phyloP scores from a whole-genome alignment of 164 flowering plant genomes.

The Nymphaea colorata region DNA sequence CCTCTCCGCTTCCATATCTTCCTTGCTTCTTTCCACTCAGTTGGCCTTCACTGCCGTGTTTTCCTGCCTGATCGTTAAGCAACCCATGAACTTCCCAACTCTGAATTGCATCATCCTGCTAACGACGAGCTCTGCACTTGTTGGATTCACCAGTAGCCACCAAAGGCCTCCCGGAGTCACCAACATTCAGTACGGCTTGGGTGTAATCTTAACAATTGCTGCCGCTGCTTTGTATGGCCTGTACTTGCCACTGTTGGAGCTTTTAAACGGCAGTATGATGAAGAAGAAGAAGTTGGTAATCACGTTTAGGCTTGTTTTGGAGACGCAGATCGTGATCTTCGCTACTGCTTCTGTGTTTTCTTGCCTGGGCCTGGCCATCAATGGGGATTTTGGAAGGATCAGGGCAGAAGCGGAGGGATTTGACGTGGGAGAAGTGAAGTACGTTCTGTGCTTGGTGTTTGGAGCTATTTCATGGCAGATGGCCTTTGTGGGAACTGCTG shows the following conservation, averaged over 20 bases:
- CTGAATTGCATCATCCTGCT: constrained; percentile 59
- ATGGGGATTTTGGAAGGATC: not conserved
- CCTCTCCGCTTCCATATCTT: constrained; percentile 58
- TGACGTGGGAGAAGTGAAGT: constrained; percentile 4
- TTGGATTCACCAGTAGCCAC: constrained; percentile 36
- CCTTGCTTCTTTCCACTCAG: constrained; percentile 57
- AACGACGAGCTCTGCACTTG: constrained; percentile 37
- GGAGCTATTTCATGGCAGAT: constrained; percentile 56
- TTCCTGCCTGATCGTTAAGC: constrained; percentile 52
- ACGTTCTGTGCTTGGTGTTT: constrained; percentile 29
- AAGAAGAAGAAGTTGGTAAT: not conserved
- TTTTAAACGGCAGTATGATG: constrained; percentile 12
- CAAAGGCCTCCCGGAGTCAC: constrained; percentile 31
- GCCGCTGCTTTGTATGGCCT: constrained; percentile 61
- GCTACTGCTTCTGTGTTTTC: not conserved
- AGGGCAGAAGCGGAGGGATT: not conserved
- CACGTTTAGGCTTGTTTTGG: not conserved
- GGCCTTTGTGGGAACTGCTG: constrained; percentile 77
- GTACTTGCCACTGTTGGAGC: constrained; percentile 39
- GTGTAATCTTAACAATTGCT: constrained; percentile 46
- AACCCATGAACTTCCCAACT: constrained; percentile 40
- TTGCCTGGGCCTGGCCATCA: not conserved
- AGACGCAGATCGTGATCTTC: not conserved
- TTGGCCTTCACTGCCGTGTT: constrained; percentile 55
- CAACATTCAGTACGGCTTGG: constrained; percentile 33